Percentiles rank a stretch among this genome's conserved stretches.
Conservation (phyloP, 148 eudicot species). For the Beta vulgaris region DNA sequence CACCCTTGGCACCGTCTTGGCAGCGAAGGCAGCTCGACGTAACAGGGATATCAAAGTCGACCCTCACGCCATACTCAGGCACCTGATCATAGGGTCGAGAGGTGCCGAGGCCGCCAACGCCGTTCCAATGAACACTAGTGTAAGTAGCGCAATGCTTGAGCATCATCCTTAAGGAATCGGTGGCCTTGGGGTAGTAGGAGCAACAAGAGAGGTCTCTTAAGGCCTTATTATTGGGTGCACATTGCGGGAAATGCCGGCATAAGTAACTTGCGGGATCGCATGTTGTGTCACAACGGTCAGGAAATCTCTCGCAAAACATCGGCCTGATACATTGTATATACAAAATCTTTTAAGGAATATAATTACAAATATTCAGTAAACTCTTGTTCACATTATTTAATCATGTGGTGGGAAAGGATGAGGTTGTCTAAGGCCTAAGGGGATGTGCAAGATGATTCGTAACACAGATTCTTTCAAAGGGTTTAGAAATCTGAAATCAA, state of each 20-base stretch:
- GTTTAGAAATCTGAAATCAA: too few species aligned
- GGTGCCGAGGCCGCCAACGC: constrained; percentile 43
- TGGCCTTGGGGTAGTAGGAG: constrained; percentile 82
- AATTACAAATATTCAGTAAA: too few species aligned
- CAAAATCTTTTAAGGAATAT: too few species aligned
- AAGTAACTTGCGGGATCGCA: constrained; percentile 82
- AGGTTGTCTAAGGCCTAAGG: too few species aligned
- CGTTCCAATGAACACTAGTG: constrained; percentile 78
- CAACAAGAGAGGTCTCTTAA: constrained; percentile 54
- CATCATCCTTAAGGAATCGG: constrained; percentile 78
- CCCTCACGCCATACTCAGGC: constrained; percentile 83
- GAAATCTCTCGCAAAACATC: constrained; percentile 67
- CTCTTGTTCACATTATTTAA: too few species aligned
- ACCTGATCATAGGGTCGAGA: constrained; percentile 43
- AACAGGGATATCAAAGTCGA: constrained; percentile 82
- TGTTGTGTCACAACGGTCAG: constrained; percentile 68
- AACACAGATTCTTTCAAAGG: too few species aligned
- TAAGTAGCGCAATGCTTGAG: constrained; percentile 64
- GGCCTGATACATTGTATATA: too few species aligned
- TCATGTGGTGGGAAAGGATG: too few species aligned
- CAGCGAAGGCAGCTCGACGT: constrained; percentile 66
- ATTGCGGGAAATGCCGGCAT: constrained; percentile 73
- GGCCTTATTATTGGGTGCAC: constrained; percentile 29
- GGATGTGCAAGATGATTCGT: too few species aligned
- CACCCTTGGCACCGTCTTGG: constrained; percentile 69